Percentiles rank a stretch among this genome's conserved stretches.
These are phyloP conservation scores for Aspergillus novoparasiticus DNA, from an alignment of 2,329 filamentous ascomycete species.

Conservation along the genomic window DNA sequence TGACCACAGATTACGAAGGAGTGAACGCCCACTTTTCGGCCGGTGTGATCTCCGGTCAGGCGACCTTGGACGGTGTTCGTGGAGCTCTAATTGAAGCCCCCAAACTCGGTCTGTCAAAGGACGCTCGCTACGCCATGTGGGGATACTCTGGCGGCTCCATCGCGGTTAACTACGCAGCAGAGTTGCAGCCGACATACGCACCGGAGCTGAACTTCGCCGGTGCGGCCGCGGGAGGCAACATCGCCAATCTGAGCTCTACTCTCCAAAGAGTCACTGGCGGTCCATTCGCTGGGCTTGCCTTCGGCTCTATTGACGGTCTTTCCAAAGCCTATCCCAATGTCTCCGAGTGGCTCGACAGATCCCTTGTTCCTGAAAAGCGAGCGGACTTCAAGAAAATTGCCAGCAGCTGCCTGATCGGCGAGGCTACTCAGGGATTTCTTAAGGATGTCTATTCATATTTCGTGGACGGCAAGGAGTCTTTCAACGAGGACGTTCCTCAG, in stretches of 20 bases:
- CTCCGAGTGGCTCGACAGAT: slow-evolving; percentile 14
- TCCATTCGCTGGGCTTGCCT: slow-evolving; percentile 26
- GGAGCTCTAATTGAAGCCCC: slow-evolving; percentile 41
- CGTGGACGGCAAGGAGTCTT: slow-evolving; percentile 10
- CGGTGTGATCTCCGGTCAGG: slow-evolving; percentile 45
- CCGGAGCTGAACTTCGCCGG: slow-evolving; percentile 27
- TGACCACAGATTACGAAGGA: slow-evolving; percentile 50
- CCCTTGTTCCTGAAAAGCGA: slow-evolving; percentile 15
- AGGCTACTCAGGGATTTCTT: not conserved
- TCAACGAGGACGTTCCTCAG: slow-evolving; percentile 9
- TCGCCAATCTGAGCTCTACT: slow-evolving; percentile 30
- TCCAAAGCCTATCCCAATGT: slow-evolving; percentile 26
- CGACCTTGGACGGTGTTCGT: slow-evolving; percentile 46
- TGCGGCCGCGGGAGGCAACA: slow-evolving; percentile 33
- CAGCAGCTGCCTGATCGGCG: slow-evolving; percentile 13
- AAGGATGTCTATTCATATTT: slow-evolving; percentile 16
- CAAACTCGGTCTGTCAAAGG: slow-evolving; percentile 15
- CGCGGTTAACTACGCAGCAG: slow-evolving; percentile 18
- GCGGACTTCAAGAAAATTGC: slow-evolving; percentile 10
- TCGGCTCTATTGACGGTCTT: slow-evolving; percentile 26
- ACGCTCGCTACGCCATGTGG: slow-evolving; percentile 20
- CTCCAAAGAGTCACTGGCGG: slow-evolving; percentile 25
- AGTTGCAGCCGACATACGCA: slow-evolving; percentile 20
- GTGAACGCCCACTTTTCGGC: slow-evolving; percentile 46
- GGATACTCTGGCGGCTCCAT: slow-evolving; percentile 22